phyloP scores from a whole-genome alignment of 306 rosid genomes.

The Dalbergia cultrata region DNA sequence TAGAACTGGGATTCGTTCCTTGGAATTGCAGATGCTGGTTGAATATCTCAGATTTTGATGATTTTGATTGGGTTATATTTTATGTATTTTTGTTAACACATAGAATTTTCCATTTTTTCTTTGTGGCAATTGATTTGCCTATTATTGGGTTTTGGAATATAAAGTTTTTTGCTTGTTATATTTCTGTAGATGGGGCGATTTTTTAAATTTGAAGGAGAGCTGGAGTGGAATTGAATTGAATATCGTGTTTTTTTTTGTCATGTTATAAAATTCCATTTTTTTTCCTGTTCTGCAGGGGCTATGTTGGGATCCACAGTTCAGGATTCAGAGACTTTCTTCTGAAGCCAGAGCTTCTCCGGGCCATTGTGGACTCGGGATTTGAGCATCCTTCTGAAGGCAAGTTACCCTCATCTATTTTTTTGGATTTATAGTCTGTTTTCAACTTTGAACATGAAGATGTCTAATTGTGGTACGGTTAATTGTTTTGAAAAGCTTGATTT shows the following conservation, averaged over 20 bases:
- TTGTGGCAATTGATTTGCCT: not conserved
- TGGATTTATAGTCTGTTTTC: too few relatives aligned
- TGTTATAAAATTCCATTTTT: not conserved
- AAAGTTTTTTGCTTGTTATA: not conserved
- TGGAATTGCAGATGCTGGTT: not conserved
- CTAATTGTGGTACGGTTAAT: not conserved
- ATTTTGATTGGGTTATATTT: not conserved
- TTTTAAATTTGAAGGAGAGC: not conserved
- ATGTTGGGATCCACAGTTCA: constrained; percentile 98
- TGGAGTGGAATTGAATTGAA: not conserved
- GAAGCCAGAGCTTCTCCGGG: constrained; percentile 99
- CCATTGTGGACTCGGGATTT: constrained; percentile 98
- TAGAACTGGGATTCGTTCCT: not conserved
- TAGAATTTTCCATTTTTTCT: not conserved
- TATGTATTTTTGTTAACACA: not conserved
- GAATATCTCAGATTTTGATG: not conserved
- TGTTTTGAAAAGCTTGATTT: not conserved
- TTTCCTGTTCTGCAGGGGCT: constrained; percentile 66
- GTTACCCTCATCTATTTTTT: not conserved
- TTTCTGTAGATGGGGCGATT: not conserved
- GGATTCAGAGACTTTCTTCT: constrained; percentile 99
- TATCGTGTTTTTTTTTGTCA: not conserved
- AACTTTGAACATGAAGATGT: not conserved
- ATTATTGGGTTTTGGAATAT: not conserved
- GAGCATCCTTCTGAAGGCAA: constrained; percentile 99